Conservation (phyloP, 148 eudicot genomes). For the Heliamphora exappendiculata region DNA sequence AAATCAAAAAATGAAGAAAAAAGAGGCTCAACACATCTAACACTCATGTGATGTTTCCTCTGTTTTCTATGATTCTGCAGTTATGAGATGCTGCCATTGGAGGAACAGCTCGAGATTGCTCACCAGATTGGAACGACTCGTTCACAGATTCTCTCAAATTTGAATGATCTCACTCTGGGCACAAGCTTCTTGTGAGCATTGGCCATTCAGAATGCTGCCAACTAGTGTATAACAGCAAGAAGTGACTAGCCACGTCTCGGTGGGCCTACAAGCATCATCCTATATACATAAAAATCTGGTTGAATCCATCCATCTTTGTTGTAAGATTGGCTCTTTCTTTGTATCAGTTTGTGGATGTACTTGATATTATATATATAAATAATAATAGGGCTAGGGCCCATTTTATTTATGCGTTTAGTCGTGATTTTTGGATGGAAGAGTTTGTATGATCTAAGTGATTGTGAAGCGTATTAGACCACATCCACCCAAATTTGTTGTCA, state of each 20-base stretch:
- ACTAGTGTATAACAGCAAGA: neutral
- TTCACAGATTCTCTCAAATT: constrained; percentile 62
- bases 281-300: neutral
- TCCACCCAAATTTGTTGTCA: neutral
- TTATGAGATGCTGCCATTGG: constrained; percentile 79
- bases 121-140: constrained; percentile 92
- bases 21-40: too few species aligned
- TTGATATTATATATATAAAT: too few species aligned
- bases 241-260: neutral
- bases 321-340: constrained; percentile 3
- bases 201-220: neutral
- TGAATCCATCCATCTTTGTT: neutral
- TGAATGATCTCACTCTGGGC: constrained; percentile 73
- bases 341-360: neutral
- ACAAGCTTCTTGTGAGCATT: constrained; percentile 85
- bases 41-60: neutral
- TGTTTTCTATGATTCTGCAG: constrained; percentile 31
- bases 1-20: neutral
- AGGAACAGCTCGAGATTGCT: constrained; percentile 88
- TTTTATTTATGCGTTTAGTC: neutral
- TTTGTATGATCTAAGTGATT: neutral
- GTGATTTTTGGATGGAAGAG: neutral
- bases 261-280: neutral
- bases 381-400: neutral
- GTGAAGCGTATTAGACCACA: neutral